Conservation (phyloP, 140 eudicot species). For the Senecio squalidus region DNA sequence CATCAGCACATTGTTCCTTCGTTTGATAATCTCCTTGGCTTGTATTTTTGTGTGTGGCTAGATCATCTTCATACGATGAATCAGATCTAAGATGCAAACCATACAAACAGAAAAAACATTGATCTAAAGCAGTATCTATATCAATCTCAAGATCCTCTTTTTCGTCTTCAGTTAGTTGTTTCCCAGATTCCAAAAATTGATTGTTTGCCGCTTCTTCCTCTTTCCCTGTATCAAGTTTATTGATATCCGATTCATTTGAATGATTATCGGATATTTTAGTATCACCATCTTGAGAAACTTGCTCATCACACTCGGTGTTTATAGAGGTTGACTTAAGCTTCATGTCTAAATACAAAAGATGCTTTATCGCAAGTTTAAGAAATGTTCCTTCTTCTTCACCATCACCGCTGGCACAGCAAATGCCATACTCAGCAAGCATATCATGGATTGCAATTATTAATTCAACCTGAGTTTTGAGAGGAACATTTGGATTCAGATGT, state of each 20-base stretch:
- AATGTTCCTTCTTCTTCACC: slow-evolving; percentile 92
- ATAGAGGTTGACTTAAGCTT: slow-evolving; percentile 59
- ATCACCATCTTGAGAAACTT: slow-evolving; percentile 30
- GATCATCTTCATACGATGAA: slow-evolving; percentile 84
- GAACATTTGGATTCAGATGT: slow-evolving; percentile 56
- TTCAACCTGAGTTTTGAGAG: slow-evolving; percentile 80
- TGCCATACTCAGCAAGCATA: slow-evolving; percentile 92
- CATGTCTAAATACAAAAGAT: slow-evolving; percentile 81
- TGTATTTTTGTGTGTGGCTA: slow-evolving; percentile 74
- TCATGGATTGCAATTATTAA: slow-evolving; percentile 83
- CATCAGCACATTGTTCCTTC: slow-evolving; percentile 98
- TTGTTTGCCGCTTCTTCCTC: slow-evolving; percentile 29
- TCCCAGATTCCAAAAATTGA: slow-evolving; percentile 32
- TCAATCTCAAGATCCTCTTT: slow-evolving; percentile 86
- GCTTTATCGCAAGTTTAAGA: slow-evolving; percentile 93
- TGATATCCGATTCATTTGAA: slow-evolving; percentile 15
- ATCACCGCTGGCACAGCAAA: slow-evolving; percentile 80
- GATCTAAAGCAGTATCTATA: slow-evolving; percentile 86
- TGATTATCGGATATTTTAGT: slow-evolving; percentile 21
- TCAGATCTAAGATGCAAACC: slow-evolving; percentile 93
- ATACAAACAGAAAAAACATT: slow-evolving; percentile 88
- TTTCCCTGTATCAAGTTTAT: not conserved
- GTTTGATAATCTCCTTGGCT: slow-evolving; percentile 96
- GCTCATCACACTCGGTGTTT: slow-evolving; percentile 41
- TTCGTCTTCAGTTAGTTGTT: slow-evolving; percentile 75